Percentiles rank a stretch among this genome's conserved stretches.
These are phyloP conservation scores for Fragilariopsis cylindrus DNA, from an alignment of 108 stramenopile species.

Conservation along the genomic window DNA sequence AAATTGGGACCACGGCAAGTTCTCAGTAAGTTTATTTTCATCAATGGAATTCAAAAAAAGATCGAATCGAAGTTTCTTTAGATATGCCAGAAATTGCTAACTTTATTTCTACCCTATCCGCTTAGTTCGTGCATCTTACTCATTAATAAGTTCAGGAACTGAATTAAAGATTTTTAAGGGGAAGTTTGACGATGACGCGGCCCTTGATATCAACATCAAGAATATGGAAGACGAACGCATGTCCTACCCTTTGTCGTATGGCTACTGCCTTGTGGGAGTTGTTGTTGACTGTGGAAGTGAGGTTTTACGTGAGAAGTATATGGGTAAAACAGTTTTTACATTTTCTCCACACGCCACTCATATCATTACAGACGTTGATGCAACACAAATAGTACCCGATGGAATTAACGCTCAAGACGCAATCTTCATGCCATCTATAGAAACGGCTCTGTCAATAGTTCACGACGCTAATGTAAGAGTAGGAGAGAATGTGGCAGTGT, in stretches of 20 bases:
- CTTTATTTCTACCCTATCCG: background rate
- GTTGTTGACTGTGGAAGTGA: conserved; percentile 69
- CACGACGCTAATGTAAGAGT: conserved; percentile 85
- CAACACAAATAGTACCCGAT: conserved; percentile 80
- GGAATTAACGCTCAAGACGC: conserved; percentile 88
- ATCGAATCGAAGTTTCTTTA: background rate
- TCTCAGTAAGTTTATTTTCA: conserved; percentile 41
- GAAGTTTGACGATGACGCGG: conserved; percentile 64
- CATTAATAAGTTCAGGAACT: conserved; percentile 90
- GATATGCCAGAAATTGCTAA: background rate
- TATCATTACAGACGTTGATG: conserved; percentile 63
- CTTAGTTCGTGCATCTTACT: conserved; percentile 59
- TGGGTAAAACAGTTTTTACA: conserved; percentile 78
- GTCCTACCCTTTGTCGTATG: conserved; percentile 88
- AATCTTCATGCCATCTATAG: conserved; percentile 93
- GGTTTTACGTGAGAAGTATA: conserved; percentile 43
- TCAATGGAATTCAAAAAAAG: background rate
- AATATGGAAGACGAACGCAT: conserved; percentile 83
- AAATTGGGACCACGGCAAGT: conserved; percentile 61
- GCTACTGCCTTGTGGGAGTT: conserved; percentile 84
- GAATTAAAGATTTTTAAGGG: conserved; percentile 93
- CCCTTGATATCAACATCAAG: conserved; percentile 84
- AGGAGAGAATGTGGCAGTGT: conserved; percentile 89
- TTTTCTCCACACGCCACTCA: conserved; percentile 88
- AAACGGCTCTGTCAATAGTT: conserved; percentile 89